These are phyloP conservation scores for Coniferiporia weirii DNA, from an alignment of 1,284 basidiomycete species.

Conservation along the genomic window DNA sequence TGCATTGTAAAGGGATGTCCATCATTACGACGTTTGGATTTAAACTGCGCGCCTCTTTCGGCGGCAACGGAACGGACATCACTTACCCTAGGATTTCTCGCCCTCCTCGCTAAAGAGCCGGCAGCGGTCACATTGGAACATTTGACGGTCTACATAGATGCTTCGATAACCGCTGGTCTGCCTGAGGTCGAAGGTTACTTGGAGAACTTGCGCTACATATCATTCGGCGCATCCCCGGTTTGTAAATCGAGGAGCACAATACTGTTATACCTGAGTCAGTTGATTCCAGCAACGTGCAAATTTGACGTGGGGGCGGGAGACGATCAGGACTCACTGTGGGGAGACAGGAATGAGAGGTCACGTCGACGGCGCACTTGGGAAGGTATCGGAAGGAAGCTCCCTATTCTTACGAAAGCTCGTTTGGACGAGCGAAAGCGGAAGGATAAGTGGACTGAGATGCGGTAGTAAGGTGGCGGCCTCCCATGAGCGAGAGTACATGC, in stretches of 20 bases:
- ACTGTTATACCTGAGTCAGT: not conserved
- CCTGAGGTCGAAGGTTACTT: not conserved
- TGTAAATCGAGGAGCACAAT: not conserved
- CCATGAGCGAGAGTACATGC: no score
- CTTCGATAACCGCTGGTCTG: not conserved
- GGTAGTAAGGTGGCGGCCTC: no score
- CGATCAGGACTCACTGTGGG: not conserved
- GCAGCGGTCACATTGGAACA: not conserved
- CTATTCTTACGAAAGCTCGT: not conserved
- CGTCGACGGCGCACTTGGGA: not conserved
- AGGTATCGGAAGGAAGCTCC: not conserved
- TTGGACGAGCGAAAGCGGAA: not conserved
- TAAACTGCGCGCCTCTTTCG: not conserved
- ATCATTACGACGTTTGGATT: not conserved
- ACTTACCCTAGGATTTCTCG: not conserved
- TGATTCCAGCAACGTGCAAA: not conserved
- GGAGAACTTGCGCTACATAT: not conserved
- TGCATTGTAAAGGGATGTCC: not conserved
- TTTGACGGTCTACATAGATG: not conserved
- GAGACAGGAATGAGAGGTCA: not conserved
- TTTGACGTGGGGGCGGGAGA: not conserved
- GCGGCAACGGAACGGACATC: not conserved
- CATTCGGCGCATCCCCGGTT: not conserved
- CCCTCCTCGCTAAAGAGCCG: not conserved
- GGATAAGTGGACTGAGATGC: no score